A percentile compares a stretch with the other conserved stretches of the same genome.
These are phyloP conservation scores for Xerocomellus intermedius DNA, from an alignment of 768 basidiomycete genomes.

Conservation along the genomic window DNA sequence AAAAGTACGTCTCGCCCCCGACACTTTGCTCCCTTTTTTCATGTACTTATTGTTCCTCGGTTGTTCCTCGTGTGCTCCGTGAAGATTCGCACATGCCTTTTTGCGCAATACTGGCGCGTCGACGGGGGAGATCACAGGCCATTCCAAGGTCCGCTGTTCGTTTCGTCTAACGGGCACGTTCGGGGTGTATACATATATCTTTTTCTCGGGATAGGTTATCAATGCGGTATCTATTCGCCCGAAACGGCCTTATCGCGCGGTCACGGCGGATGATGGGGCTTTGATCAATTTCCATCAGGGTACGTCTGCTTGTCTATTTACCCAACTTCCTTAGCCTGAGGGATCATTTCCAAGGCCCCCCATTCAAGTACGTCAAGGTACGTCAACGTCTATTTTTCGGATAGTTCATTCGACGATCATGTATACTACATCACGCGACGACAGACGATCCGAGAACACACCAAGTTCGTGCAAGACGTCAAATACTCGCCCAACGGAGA, in stretches of 20 bases:
- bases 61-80: neutral
- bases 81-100: slow-evolving; percentile 80
- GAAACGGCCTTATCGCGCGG: slow-evolving; percentile 88
- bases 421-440: neutral
- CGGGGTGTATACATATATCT: neutral
- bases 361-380: slow-evolving; percentile 89
- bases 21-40: neutral
- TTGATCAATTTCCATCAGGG: slow-evolving; percentile 82
- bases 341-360: slow-evolving; percentile 49
- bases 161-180: neutral
- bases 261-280: slow-evolving; percentile 84
- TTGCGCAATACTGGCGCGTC: slow-evolving; percentile 82
- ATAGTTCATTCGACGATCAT: neutral
- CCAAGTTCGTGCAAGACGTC: slow-evolving; percentile 90
- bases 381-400: neutral
- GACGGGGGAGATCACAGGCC: slow-evolving; percentile 85
- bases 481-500: slow-evolving; percentile 80
- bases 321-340: neutral
- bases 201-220: slow-evolving; percentile 50
- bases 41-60: neutral
- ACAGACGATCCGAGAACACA: slow-evolving; percentile 85
- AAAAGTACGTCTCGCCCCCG: slow-evolving; percentile 51
- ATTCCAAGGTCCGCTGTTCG: slow-evolving; percentile 64
- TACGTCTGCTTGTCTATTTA: slow-evolving; percentile 18
- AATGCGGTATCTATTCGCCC: slow-evolving; percentile 88